Conservation (phyloP, 2,329 filamentous ascomycete genomes). For the Botrytis byssoidea region DNA sequence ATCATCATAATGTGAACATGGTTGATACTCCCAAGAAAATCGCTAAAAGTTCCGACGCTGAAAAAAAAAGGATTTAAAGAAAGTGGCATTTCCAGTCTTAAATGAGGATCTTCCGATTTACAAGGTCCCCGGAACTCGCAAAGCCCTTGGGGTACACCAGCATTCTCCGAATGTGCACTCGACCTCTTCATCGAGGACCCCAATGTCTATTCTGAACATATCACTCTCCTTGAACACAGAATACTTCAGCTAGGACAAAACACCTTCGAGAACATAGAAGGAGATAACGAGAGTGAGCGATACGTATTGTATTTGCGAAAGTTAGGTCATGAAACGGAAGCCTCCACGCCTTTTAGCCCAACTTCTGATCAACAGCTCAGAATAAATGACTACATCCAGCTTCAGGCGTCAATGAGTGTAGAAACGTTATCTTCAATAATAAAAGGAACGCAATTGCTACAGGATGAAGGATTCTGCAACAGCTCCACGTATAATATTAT, state of each 20-base stretch:
- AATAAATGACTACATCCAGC: not conserved
- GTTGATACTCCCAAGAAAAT: too few species aligned
- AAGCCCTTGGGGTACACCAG: too few species aligned
- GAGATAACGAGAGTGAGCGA: not conserved
- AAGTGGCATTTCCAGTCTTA: too few species aligned
- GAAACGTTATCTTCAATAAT: not conserved
- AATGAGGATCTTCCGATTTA: too few species aligned
- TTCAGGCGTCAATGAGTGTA: not conserved
- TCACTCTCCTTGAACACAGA: not conserved
- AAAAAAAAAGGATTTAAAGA: rapidly evolving
- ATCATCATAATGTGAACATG: not conserved
- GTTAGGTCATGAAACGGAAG: rapidly evolving
- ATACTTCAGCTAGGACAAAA: not conserved
- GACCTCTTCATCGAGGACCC: not conserved
- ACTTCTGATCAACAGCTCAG: not conserved
- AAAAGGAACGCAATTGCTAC: not conserved
- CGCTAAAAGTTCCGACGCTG: rapidly evolving
- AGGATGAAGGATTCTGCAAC: not conserved
- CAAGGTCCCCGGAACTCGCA: too few species aligned
- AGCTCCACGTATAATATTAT: not conserved
- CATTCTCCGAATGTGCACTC: not conserved
- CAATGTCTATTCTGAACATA: rapidly evolving
- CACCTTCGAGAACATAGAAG: not conserved
- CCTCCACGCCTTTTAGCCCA: not conserved
- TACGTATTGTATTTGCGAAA: not conserved